phyloP scores from a whole-genome alignment of 352 stramenopile genomes.

The Pythium insidiosum region DNA sequence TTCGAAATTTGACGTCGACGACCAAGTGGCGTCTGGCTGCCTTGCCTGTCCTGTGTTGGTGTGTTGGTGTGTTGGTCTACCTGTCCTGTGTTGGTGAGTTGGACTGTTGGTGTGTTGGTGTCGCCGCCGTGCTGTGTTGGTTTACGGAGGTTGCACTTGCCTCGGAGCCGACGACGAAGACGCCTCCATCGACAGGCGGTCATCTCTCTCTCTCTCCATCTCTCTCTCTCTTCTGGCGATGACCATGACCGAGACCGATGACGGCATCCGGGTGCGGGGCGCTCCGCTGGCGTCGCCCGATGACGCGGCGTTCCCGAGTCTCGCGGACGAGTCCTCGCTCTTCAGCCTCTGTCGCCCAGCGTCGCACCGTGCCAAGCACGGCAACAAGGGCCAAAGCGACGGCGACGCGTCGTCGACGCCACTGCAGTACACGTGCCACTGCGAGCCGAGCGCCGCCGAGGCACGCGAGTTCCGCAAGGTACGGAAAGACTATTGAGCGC shows the following conservation, averaged over 20 bases:
- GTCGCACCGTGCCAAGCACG: no score
- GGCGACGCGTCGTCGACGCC: no score
- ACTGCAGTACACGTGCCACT: conserved; percentile 38
- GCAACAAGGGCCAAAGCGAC: neutral
- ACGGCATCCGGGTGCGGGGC: conserved; percentile 21
- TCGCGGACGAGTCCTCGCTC: conserved; percentile 7
- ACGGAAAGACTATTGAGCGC: neutral
- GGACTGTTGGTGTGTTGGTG: neutral
- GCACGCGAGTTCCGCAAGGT: conserved; percentile 81
- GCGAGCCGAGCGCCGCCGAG: conserved; percentile 58
- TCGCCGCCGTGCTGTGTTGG: no score
- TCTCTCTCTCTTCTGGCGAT: conserved; percentile 6
- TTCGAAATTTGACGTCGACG: no score
- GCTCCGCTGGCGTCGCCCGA: no score
- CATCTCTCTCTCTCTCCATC: neutral
- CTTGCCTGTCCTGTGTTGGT: no score
- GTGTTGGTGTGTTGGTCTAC: neutral
- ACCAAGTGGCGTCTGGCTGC: no score
- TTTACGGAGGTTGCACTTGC: no score
- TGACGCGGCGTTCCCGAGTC: conserved; percentile 3
- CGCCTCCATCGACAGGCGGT: no score
- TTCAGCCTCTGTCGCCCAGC: conserved; percentile 10
- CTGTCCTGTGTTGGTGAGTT: neutral
- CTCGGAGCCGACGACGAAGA: no score
- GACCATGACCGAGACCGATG: conserved; percentile 11